These are phyloP conservation scores for Heliosperma pusillum DNA, from an alignment of 148 eudicot species.

Conservation along the genomic window DNA sequence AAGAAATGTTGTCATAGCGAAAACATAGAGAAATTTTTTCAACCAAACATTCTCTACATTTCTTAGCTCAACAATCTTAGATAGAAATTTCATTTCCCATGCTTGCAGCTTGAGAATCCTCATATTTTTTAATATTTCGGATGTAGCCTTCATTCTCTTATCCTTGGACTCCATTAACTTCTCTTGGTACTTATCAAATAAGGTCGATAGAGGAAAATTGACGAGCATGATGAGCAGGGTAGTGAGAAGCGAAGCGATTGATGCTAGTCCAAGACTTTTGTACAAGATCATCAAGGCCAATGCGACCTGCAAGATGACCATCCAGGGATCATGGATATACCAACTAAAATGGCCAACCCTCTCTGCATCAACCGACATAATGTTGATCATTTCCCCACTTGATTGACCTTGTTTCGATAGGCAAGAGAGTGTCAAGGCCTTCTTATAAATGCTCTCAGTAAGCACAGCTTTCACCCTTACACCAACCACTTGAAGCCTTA, in stretches of 20 bases:
- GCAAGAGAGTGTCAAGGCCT: slow-evolving; percentile 38
- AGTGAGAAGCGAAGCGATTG: slow-evolving; percentile 30
- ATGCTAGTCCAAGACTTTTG: slow-evolving; percentile 38
- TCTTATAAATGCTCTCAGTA: slow-evolving; percentile 35
- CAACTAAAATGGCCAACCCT: slow-evolving; percentile 37
- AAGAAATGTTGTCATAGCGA: slow-evolving; percentile 32
- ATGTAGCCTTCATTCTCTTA: slow-evolving; percentile 44
- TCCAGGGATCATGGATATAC: slow-evolving; percentile 46
- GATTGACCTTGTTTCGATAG: slow-evolving; percentile 37
- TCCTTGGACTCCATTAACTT: slow-evolving; percentile 42
- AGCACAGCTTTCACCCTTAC: slow-evolving; percentile 36
- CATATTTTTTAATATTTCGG: too few relatives aligned
- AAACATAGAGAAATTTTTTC: slow-evolving; percentile 25
- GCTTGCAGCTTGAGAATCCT: slow-evolving; percentile 46
- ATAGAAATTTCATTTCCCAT: slow-evolving; percentile 50
- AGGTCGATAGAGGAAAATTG: slow-evolving; percentile 33
- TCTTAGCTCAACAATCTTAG: slow-evolving; percentile 36
- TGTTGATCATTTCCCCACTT: slow-evolving; percentile 48
- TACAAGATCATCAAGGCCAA: too few relatives aligned
- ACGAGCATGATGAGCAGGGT: slow-evolving; percentile 32
- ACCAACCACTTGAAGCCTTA: slow-evolving; percentile 37
- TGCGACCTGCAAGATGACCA: too few relatives aligned
- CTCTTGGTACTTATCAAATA: slow-evolving; percentile 37
- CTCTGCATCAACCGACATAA: slow-evolving; percentile 46
- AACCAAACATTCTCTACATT: slow-evolving; percentile 28